Evolutionary conservation across 441 rosid species (phyloP).

Genomic region (Aquilaria agallochum): DNA sequence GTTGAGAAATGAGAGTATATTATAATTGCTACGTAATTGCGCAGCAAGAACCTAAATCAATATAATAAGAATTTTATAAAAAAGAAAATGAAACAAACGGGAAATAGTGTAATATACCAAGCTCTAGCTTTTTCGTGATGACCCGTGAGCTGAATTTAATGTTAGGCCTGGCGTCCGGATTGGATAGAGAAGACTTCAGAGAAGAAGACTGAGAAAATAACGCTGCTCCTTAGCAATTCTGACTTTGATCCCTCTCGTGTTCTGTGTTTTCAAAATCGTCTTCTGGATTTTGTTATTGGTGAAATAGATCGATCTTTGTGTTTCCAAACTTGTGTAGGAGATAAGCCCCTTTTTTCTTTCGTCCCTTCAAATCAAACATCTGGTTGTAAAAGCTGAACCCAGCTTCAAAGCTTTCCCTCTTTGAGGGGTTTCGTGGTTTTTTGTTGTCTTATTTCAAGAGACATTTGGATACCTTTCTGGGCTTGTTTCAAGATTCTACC

Average conservation of each 20-base stretch:
- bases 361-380: background rate
- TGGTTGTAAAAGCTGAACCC: background rate
- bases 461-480: background rate
- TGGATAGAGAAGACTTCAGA: slow-evolving; percentile 14
- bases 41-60: too few relatives aligned
- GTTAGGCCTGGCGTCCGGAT: slow-evolving; percentile 26
- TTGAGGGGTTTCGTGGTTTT: background rate
- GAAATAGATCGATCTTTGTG: slow-evolving; percentile 5
- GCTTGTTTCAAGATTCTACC: slow-evolving; percentile 1
- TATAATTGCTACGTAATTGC: too few relatives aligned
- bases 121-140: slow-evolving; percentile 17
- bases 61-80: slow-evolving; percentile 9
- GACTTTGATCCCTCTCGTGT: slow-evolving; percentile 7
- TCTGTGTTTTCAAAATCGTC: slow-evolving; percentile 1
- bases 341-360: background rate
- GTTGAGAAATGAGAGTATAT: slow-evolving; percentile 25
- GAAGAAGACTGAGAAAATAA: background rate
- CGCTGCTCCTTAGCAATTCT: background rate
- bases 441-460: background rate
- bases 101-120: background rate
- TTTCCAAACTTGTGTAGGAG: background rate
- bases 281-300: slow-evolving; percentile 14
- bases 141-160: slow-evolving; percentile 14
- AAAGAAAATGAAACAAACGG: background rate
- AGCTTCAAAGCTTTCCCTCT: slow-evolving; percentile 2